phyloP scores from a whole-genome alignment of 176 grass and related monocot species.

The Saccharum officinarum region DNA sequence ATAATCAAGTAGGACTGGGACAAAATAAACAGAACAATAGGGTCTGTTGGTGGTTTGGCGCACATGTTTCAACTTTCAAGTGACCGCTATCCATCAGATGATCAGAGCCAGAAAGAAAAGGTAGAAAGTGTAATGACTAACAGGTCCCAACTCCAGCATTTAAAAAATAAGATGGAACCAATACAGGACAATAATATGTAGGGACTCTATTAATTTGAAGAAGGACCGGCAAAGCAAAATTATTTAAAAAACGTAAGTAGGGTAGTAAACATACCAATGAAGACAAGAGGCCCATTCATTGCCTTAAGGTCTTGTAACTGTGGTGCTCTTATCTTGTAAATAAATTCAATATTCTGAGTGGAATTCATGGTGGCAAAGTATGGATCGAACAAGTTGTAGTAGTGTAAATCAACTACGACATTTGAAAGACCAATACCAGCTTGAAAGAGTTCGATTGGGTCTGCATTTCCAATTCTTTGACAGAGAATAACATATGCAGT shows the following conservation, averaged over 20 bases:
- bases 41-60: neutral
- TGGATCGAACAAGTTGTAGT: conserved; percentile 74
- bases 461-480: conserved; percentile 74
- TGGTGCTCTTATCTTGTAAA: conserved; percentile 53
- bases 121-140: neutral
- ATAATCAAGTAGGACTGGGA: neutral
- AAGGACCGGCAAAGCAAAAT: neutral
- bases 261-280: conserved; percentile 51
- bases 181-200: neutral
- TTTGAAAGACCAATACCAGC: conserved; percentile 64
- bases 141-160: neutral
- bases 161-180: neutral
- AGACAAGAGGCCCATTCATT: conserved; percentile 66
- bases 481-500: conserved; percentile 71
- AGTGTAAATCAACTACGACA: conserved; percentile 78
- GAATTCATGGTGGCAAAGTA: conserved; percentile 52
- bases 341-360: conserved; percentile 65
- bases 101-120: neutral
- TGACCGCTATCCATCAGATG: neutral
- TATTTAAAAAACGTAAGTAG: neutral
- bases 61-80: neutral
- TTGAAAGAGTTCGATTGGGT: conserved; percentile 68
- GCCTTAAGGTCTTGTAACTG: conserved; percentile 57
- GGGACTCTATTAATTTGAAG: neutral
- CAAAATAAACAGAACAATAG: conserved; percentile 2